Evolutionary conservation across 306 rosid species (phyloP), one percentile per base, ranked within the genome.

Genomic region (Pueraria montana): DNA sequence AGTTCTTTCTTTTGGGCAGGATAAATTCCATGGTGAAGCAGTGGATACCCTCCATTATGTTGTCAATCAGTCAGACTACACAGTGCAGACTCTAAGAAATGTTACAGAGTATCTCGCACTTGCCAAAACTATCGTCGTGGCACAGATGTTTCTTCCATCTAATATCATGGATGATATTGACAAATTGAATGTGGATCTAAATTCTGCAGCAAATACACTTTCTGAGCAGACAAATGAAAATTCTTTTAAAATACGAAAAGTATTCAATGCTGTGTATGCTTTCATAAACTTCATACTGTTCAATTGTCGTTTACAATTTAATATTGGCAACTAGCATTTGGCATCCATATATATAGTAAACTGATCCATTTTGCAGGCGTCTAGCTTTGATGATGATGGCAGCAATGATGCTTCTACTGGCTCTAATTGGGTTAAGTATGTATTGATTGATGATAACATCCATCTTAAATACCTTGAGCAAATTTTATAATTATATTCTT

Each of bases 91-190:
- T 45, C 92, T 94, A 49, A 92, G 89, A 85, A 92, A 94, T 50
- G 98, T 94, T 67, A 94, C 98, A 4, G 86, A 88, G 77, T 94
- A 94, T 82, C 93, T 94, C 20, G 74, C 93, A 53, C 97, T 94
- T 36, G 98, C 97, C 4, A 92, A 92, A 92, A 69, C 88, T 23
- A 94, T 94, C 78, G 89, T 68, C 6, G 98, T 94, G 72, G 96
- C 94, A 53, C 85, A 92, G 87, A 83, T 94, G 78, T 89, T 90
- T 88, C 90, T 94, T 61, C 98, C 98, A 71, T 84, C 92, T 65
- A 88, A 91, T 75, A 89, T 89, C 82, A 87, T 94, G 94, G 87
- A 65, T 48, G 93, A 80, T 62, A 94, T 94, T 52, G 97, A 94
- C 84, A 76, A 92, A 80, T 85, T 92, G 89, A 88, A 92, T 65